Base-by-base conservation (phyloP, 345 rosid species). In the Eucalyptus pauciflora region DNA sequence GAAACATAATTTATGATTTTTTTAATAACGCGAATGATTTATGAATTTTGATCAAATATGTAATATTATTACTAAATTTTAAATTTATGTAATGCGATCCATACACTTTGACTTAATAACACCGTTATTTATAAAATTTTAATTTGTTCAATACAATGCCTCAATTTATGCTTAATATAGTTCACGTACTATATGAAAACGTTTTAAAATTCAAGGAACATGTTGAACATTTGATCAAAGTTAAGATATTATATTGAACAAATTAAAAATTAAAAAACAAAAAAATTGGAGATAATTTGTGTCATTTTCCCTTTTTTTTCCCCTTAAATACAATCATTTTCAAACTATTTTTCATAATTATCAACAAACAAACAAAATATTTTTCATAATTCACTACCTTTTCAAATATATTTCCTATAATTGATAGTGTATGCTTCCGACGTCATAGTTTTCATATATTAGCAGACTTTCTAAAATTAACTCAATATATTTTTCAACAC, bases 101-200 rank as follows among this genome's bases (percentile, higher is more conserved):
- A 52, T 20, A 52, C 8, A 52, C 0, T 52, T 52, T 52, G 58
- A 20, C 25, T 52, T 52, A 52, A 52, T 20, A 52, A 0, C 2
- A 20, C 0, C 1, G 1, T 52, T 52, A 52, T 52, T 2, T 20
- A 20, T 52, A 52, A 0, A 52, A 7, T 0, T 52, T 20, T 52
- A 0, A 20, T 52, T 52, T 52, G 10, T 56, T 24, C 29, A 0
- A 56, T 56, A 22, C 29, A 24, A 56, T 24, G 1, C 62, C 12
- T 24, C 5, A 24, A 24, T 52, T 49, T 52, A 52, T 52, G 10
- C 25, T 52, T 18, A 0, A 52, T 52, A 52, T 20, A 20, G 5
- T 52, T 0, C 0, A 1, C 0, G 0, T 52, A 52, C 25, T 20
- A 24, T 8, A 25, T 56, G 29, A 22, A 24, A 9, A 4, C 0